Percentiles rank a stretch among this genome's conserved stretches.
These are phyloP conservation scores for Tulasnella sp. DNA, from an alignment of 768 basidiomycete genomes.

Conservation along the genomic window DNA sequence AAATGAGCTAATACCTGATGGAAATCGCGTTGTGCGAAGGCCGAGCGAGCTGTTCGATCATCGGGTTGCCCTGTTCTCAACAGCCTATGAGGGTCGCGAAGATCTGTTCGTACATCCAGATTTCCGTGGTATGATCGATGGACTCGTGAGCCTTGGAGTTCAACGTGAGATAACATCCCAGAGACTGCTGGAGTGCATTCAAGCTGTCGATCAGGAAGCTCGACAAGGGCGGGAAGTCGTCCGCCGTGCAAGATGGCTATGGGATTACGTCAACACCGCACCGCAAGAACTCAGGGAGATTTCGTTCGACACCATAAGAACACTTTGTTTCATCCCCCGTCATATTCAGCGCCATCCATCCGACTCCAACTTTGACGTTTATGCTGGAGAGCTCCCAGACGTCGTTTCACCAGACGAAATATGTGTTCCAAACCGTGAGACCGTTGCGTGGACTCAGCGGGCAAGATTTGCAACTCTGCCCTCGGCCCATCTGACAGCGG, in stretches of 20 bases:
- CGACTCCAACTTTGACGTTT: not conserved
- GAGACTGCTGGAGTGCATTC: not conserved
- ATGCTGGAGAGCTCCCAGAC: not conserved
- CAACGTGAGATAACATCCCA: not conserved
- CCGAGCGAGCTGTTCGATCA: not conserved
- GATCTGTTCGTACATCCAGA: not conserved
- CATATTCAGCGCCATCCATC: not conserved
- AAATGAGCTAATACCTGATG: not conserved
- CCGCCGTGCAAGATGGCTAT: not conserved
- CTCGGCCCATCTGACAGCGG: not conserved
- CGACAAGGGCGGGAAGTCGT: not conserved
- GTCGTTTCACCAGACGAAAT: not conserved
- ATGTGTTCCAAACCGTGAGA: too few relatives aligned
- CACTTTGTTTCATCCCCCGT: not conserved
- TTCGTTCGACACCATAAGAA: not conserved
- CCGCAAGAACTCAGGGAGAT: not conserved
- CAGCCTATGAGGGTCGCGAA: not conserved
- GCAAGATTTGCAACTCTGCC: not conserved
- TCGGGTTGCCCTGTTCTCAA: not conserved
- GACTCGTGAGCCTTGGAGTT: not conserved
- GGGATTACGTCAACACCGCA: not conserved
- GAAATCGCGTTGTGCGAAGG: not conserved
- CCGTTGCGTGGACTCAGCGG: constrained; percentile 17
- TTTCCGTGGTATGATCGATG: not conserved
- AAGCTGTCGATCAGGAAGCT: not conserved